These are phyloP conservation scores for Schoenoplectus triqueter DNA, from an alignment of 202 grass and related monocot genomes.

Conservation along the genomic window DNA sequence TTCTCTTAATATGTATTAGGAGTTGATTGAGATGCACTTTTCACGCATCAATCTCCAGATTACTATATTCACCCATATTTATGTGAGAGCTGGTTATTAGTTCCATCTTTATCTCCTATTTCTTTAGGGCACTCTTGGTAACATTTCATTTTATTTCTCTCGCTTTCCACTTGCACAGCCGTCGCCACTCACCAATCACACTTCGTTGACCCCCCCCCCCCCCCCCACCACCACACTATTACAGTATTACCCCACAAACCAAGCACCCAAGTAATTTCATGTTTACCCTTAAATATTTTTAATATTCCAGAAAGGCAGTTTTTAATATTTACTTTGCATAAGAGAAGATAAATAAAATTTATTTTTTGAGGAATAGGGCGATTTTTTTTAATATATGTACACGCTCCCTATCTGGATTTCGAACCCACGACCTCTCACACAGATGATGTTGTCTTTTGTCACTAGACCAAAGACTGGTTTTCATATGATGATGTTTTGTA, in stretches of 20 bases:
- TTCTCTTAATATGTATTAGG: not conserved
- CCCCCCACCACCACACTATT: not conserved
- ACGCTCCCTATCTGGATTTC: not conserved
- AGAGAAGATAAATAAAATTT: not conserved
- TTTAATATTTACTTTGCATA: not conserved
- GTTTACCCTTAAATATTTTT: not conserved
- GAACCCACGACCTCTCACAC: too few relatives aligned
- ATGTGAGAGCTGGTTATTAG: not conserved
- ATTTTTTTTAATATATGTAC: not conserved
- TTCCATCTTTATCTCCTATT: slow-evolving; percentile 6
- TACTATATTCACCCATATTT: not conserved
- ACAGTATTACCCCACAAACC: slow-evolving; percentile 17
- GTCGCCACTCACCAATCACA: slow-evolving; percentile 16
- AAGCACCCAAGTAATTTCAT: not conserved
- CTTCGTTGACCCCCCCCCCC: not conserved
- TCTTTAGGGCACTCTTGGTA: not conserved
- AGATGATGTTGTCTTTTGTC: too few relatives aligned
- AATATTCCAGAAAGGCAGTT: too few relatives aligned
- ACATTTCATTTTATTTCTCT: slow-evolving; percentile 17
- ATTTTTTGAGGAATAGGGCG: not conserved
- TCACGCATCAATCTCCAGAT: slow-evolving; percentile 6
- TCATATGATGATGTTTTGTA: not conserved
- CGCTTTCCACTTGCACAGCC: slow-evolving; percentile 19
- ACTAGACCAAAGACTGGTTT: too few relatives aligned
- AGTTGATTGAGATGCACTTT: slow-evolving; percentile 26